Conservation (phyloP, 257 asterid genomes). For the Salvia hispanica region DNA sequence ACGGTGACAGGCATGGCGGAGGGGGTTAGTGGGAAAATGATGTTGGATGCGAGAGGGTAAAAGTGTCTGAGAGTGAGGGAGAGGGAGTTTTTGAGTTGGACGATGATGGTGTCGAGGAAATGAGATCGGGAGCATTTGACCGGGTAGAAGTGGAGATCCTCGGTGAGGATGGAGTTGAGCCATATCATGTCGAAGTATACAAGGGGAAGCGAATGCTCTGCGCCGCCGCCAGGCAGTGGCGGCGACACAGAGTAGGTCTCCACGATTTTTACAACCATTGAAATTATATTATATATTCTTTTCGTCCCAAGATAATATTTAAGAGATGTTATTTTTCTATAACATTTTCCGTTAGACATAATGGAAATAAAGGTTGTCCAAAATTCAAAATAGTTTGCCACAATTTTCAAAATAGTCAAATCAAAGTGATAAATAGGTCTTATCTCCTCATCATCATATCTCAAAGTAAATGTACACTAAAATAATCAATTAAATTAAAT, state of each 20-base stretch:
- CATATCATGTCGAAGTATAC: slow-evolving; percentile 12
- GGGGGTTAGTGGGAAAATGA: slow-evolving; percentile 10
- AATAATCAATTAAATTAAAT: too few species aligned
- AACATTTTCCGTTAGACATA: too few species aligned
- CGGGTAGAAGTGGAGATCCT: slow-evolving; percentile 22
- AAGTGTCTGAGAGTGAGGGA: slow-evolving; percentile 22
- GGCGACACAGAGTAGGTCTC: slow-evolving; percentile 14
- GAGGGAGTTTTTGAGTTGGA: slow-evolving; percentile 18
- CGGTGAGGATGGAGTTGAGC: neutral
- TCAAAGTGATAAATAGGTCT: too few species aligned
- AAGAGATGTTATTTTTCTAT: too few species aligned
- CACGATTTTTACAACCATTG: slow-evolving; percentile 8
- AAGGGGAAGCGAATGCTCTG: slow-evolving; percentile 17
- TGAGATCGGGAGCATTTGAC: neutral
- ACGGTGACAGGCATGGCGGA: neutral
- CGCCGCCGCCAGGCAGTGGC: neutral
- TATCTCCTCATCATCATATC: too few species aligned
- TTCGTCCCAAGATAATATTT: too few species aligned
- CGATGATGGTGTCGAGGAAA: slow-evolving; percentile 1
- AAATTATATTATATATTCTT: neutral
- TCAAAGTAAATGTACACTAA: too few species aligned
- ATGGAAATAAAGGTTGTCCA: too few species aligned
- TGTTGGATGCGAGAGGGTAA: slow-evolving; percentile 16
- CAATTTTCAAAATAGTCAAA: too few species aligned
- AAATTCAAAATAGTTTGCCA: too few species aligned